phyloP scores from a whole-genome alignment of 2,329 filamentous ascomycete species.

The Phaeosphaeriaceae sp. region DNA sequence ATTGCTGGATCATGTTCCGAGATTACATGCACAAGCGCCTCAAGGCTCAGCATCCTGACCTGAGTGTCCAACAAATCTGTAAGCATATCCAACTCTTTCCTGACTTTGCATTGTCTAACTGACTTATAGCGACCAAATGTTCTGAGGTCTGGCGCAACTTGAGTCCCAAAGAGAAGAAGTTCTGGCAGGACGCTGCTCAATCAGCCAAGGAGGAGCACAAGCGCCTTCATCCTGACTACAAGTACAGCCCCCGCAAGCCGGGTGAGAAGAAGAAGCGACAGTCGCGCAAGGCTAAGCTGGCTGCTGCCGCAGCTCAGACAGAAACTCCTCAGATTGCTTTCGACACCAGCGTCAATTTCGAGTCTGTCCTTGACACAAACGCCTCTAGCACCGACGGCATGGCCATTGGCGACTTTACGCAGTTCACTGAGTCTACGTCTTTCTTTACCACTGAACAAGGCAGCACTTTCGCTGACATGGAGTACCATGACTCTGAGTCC shows the following conservation, averaged over 20 bases:
- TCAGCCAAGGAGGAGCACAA: slow-evolving; percentile 26
- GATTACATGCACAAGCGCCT: slow-evolving; percentile 27
- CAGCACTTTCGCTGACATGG: not conserved
- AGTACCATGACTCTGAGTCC: slow-evolving; percentile 15
- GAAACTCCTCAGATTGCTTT: not conserved
- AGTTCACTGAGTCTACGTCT: slow-evolving; percentile 5
- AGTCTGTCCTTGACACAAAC: not conserved
- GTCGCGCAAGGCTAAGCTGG: slow-evolving; percentile 28
- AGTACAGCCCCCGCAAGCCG: slow-evolving; percentile 35
- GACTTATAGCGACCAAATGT: slow-evolving; percentile 22
- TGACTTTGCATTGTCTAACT: slow-evolving; percentile 5
- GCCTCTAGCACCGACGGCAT: not conserved
- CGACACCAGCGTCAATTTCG: not conserved
- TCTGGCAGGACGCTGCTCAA: slow-evolving; percentile 24
- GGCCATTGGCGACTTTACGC: slow-evolving; percentile 8
- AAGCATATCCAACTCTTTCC: slow-evolving; percentile 10
- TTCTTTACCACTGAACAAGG: not conserved
- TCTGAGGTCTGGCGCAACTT: slow-evolving; percentile 25
- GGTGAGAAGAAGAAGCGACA: slow-evolving; percentile 38
- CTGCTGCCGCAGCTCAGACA: slow-evolving; percentile 12
- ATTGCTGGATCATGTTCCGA: slow-evolving; percentile 34
- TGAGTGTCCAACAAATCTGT: slow-evolving; percentile 33
- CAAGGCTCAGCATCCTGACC: slow-evolving; percentile 20
- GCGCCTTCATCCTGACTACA: slow-evolving; percentile 32
- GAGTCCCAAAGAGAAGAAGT: slow-evolving; percentile 16